Conservation (phyloP, 352 stramenopile species). For the Pythium utonaiense region DNA sequence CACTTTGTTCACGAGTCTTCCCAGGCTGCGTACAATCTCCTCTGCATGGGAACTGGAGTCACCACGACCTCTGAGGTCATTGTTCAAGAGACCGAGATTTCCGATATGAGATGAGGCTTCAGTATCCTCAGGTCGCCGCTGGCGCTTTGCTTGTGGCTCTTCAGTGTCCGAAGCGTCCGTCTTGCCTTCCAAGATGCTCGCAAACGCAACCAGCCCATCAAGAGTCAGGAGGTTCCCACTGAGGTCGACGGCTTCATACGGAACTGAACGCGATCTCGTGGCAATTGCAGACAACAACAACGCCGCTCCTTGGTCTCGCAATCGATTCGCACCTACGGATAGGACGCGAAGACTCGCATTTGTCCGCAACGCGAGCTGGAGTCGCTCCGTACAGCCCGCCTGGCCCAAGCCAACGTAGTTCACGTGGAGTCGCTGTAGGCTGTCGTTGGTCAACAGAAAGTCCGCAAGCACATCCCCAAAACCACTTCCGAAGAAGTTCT, state of each 20-base stretch:
- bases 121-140: conserved; percentile 15
- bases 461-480: conserved; percentile 69
- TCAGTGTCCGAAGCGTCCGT: conserved; percentile 6
- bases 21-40: conserved; percentile 28
- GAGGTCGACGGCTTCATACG: conserved; percentile 53
- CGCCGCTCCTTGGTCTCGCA: conserved; percentile 53
- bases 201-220: conserved; percentile 38
- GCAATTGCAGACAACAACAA: conserved; percentile 49
- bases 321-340: conserved; percentile 63
- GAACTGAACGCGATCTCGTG: conserved; percentile 33
- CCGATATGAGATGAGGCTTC: conserved; percentile 26
- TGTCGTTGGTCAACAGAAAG: conserved; percentile 56
- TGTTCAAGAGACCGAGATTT: conserved; percentile 68
- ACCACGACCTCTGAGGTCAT: conserved; percentile 43
- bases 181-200: conserved; percentile 27
- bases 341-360: conserved; percentile 49
- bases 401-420: conserved; percentile 65
- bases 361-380: conserved; percentile 43
- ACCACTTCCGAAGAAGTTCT: conserved; percentile 67
- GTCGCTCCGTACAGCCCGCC: conserved; percentile 39
- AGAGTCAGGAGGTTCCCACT: conserved; percentile 74
- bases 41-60: conserved; percentile 22
- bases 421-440: conserved; percentile 41
- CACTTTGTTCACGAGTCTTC: conserved; percentile 35
- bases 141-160: conserved; percentile 28